These are phyloP conservation scores for Penicillium sp. DNA, from an alignment of 2,329 filamentous ascomycete species.

Conservation along the genomic window DNA sequence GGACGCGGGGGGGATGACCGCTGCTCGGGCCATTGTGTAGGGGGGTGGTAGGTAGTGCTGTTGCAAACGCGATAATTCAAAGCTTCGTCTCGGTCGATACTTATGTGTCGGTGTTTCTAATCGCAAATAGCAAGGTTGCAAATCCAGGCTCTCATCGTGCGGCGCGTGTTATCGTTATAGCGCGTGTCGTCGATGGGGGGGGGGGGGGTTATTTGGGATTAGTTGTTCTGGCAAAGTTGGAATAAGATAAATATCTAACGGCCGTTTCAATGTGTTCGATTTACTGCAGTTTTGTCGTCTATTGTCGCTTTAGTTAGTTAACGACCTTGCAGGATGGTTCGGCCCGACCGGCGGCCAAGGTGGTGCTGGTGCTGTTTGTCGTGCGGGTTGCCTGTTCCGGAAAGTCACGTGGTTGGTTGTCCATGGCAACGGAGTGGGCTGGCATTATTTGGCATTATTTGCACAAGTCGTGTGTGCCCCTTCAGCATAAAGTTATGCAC, in stretches of 20 bases:
- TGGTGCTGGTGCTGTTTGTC: conserved; percentile 8
- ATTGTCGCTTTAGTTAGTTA: conserved; percentile 5
- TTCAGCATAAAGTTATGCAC: neutral
- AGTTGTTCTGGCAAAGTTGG: neutral
- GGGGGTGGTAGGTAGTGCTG: neutral
- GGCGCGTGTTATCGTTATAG: neutral
- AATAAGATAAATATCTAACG: neutral
- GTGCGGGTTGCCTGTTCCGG: conserved; percentile 16
- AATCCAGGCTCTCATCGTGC: conserved; percentile 4
- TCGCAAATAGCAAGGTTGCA: neutral
- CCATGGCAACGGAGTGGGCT: conserved; percentile 12
- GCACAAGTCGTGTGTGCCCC: neutral
- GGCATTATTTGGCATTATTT: neutral
- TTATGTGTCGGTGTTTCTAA: neutral
- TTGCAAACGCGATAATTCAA: neutral
- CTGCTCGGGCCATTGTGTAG: conserved; percentile 31
- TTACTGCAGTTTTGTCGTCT: neutral
- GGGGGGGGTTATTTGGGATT: neutral
- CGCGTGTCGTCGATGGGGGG: neutral
- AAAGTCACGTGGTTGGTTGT: conserved; percentile 19
- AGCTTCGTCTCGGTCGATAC: neutral
- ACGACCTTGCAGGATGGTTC: conserved; percentile 5
- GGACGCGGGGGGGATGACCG: conserved; percentile 31
- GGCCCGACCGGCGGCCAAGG: neutral
- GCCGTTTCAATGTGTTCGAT: conserved; percentile 5